phyloP scores from a whole-genome alignment of 23 red algal genomes.

The Agarophyton chilense region DNA sequence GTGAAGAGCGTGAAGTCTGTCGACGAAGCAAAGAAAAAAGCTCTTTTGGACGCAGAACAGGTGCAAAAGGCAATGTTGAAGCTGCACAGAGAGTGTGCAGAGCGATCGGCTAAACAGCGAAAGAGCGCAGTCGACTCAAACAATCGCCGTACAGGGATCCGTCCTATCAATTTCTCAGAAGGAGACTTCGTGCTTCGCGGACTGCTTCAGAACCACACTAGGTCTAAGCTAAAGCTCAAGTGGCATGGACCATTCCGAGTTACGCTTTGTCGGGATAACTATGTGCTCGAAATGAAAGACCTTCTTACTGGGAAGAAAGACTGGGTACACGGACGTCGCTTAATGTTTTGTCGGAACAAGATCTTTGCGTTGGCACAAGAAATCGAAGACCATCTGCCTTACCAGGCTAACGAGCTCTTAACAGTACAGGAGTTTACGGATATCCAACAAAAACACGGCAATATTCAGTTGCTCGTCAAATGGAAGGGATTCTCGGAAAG shows the following conservation, averaged over 20 bases:
- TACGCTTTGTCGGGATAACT: background rate
- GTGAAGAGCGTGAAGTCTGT: background rate
- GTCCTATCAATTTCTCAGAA: background rate
- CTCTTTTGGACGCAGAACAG: background rate
- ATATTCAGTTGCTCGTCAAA: background rate
- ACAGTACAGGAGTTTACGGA: constrained; percentile 1
- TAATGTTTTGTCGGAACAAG: constrained; percentile 32
- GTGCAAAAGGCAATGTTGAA: background rate
- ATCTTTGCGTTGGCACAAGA: constrained; percentile 24
- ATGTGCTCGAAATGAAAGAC: constrained; percentile 25
- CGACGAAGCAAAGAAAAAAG: background rate
- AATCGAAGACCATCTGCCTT: constrained; percentile 26
- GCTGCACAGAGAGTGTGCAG: background rate
- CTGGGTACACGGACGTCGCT: constrained; percentile 8
- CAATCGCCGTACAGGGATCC: background rate
- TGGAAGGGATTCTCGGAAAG: constrained; percentile 14
- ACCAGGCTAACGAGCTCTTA: constrained; percentile 35
- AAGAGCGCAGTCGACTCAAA: constrained; percentile 3
- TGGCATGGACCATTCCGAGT: constrained; percentile 38
- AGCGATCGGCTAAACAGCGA: background rate
- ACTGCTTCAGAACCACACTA: background rate
- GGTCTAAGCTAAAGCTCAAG: background rate
- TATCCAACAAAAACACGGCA: background rate
- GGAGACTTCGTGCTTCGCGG: constrained; percentile 26
- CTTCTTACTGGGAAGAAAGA: background rate